Evolutionary conservation across 345 rosid species (phyloP).

Genomic region (Brassica rapa): DNA sequence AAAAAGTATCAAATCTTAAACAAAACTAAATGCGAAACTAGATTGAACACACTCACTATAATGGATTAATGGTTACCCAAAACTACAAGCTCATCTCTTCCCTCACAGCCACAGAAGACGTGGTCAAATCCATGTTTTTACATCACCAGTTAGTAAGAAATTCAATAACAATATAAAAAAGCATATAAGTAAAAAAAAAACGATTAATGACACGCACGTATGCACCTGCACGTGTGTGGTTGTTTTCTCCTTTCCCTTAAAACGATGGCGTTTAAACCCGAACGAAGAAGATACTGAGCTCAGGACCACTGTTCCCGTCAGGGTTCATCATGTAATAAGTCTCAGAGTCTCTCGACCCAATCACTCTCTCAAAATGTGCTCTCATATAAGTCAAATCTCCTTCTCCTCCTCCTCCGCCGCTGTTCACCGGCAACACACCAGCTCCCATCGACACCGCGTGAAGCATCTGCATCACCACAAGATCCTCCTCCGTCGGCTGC

Average conservation of each 20-base stretch:
- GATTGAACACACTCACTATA: not conserved
- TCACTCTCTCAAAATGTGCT: constrained; percentile 74
- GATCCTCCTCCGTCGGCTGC: constrained; percentile 71
- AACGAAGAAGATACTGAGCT: constrained; percentile 47
- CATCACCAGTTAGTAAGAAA: constrained; percentile 1
- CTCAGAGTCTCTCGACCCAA: constrained; percentile 83
- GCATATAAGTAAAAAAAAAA: too few species aligned
- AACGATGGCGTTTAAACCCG: constrained; percentile 33
- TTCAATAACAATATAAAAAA: not conserved
- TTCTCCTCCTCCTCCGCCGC: constrained; percentile 48
- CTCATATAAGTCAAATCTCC: constrained; percentile 82
- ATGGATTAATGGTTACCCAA: constrained; percentile 13
- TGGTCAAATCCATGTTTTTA: constrained; percentile 19
- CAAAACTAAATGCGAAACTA: too few species aligned
- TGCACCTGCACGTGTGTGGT: not conserved
- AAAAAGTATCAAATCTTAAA: too few species aligned
- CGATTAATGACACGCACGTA: not conserved
- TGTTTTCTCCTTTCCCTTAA: not conserved
- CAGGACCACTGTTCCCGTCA: constrained; percentile 74
- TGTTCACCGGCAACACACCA: constrained; percentile 62
- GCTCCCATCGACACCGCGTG: constrained; percentile 82
- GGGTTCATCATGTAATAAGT: constrained; percentile 87
- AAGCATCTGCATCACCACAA: constrained; percentile 71
- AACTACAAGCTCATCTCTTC: not conserved
- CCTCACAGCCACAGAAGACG: constrained; percentile 10